Conservation (phyloP, 2,329 filamentous ascomycete genomes). For the Claviceps paspali region DNA sequence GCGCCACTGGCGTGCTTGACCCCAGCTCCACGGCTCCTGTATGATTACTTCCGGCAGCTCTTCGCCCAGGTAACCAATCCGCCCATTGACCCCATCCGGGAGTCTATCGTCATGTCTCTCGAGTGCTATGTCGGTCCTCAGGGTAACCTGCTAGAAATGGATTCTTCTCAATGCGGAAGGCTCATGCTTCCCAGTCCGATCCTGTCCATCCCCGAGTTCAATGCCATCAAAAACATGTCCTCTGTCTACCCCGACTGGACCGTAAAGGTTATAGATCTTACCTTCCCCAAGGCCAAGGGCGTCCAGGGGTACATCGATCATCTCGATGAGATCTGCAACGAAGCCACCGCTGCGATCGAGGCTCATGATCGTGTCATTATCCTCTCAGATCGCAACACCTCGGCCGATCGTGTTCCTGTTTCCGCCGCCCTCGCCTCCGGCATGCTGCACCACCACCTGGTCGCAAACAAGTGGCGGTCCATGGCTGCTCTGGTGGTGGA, state of each 20-base stretch:
- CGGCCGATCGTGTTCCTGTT: slow-evolving; percentile 66
- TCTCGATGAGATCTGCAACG: slow-evolving; percentile 76
- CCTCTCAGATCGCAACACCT: slow-evolving; percentile 77
- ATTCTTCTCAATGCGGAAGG: slow-evolving; percentile 72
- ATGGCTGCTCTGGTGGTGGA: slow-evolving; percentile 77
- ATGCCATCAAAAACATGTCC: slow-evolving; percentile 65
- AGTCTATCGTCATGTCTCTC: slow-evolving; percentile 95
- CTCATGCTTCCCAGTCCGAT: slow-evolving; percentile 79
- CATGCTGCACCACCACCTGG: slow-evolving; percentile 89
- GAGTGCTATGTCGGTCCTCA: slow-evolving; percentile 94
- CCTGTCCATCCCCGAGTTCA: slow-evolving; percentile 80
- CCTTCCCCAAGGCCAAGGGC: slow-evolving; percentile 76
- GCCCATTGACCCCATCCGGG: slow-evolving; percentile 90
- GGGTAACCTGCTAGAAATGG: slow-evolving; percentile 90
- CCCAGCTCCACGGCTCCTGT: slow-evolving; percentile 75
- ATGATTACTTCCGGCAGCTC: slow-evolving; percentile 94
- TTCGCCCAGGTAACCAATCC: slow-evolving; percentile 98
- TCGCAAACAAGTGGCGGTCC: slow-evolving; percentile 90
- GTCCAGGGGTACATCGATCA: slow-evolving; percentile 73
- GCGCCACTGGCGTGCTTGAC: slow-evolving; percentile 82
- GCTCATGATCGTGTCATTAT: slow-evolving; percentile 74
- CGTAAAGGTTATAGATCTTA: slow-evolving; percentile 81
- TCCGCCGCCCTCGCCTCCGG: slow-evolving; percentile 79
- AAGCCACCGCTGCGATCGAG: slow-evolving; percentile 70
- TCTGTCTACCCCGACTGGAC: slow-evolving; percentile 65